Evolutionary conservation across 768 basidiomycete genomes (phyloP).

Genomic region (Termitomyces sp.): DNA sequence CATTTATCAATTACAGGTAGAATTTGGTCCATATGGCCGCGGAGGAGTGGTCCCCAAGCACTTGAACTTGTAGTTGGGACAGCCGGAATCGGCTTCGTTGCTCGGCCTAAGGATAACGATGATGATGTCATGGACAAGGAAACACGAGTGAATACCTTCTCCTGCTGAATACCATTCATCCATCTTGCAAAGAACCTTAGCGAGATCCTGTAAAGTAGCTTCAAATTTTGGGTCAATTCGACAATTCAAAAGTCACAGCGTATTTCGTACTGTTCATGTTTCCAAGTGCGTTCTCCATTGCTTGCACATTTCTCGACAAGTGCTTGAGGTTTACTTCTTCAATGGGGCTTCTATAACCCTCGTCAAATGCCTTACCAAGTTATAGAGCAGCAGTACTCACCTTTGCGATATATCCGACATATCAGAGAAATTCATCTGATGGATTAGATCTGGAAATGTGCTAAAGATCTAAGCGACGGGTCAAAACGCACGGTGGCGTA

Average conservation of each 20-base stretch:
- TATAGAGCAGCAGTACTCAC: not conserved
- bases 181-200: not conserved
- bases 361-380: not conserved
- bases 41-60: constrained; percentile 11
- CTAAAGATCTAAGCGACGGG: not conserved
- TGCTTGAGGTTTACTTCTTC: not conserved
- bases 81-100: not conserved
- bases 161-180: not conserved
- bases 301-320: not conserved
- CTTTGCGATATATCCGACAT: not conserved
- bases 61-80: constrained; percentile 9
- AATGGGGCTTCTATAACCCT: not conserved
- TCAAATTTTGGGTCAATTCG: not conserved
- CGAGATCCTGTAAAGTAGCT: not conserved
- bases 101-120: not conserved
- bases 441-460: too few species aligned
- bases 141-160: not conserved
- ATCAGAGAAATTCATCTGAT: not conserved
- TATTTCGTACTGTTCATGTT: not conserved
- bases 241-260: fast-evolving
- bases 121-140: not conserved
- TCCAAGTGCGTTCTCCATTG: not conserved
- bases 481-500: not conserved
- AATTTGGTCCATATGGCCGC: constrained; percentile 5
- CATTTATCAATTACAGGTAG: constrained; percentile 10